Evolutionary conservation across 1,139 yeast genomes (phyloP), one percentile per base, ranked within the genome.

Genomic region (Meyerozyma elateridarum): DNA sequence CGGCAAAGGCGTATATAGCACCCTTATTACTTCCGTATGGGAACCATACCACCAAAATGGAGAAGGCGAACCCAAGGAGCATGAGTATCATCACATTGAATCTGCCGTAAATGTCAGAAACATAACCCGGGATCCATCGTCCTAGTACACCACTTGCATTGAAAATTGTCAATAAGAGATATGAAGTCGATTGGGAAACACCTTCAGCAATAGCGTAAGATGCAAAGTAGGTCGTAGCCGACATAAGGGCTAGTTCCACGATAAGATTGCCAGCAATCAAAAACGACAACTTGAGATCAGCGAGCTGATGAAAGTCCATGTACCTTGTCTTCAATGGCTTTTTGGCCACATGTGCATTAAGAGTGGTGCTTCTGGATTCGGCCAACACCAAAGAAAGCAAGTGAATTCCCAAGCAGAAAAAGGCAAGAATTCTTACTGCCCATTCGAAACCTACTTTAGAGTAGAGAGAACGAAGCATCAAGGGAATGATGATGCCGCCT

Each of bases 401-500:
- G 12, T 24, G 27, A 35, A 66, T 64, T 2, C 56, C 57, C 3
- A 73, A 41, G 26, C 72, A 57, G 12, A 75, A 51, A 31, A 79
- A 70, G 0, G 75, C 82, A 43, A 78, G 54, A 2, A 71, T 59
- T 34, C 87, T 57, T 31, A 77, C 64, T 2, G 83, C 73, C 85
- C 85, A 79, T 17, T 62, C 68, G 48, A 64, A 81, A 2, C 87
- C 85, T 14, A 73, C 54, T 20, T 46, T 41, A 0, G 48, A 54
- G 45, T 69, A 70, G 36, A 77, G 54, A 28, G 58, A 51, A 38
- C 73, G 67, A 41, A 78, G 60, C 61, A 76, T 64, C 15, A 78
- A 49, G 0, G 85, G 79, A 51, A 73, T 76, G 2, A 74, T 54
- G 1, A 79, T 62, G 6, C 83, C 83, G 2, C 87, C 87, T 2